These are phyloP conservation scores for Diutina ranongensis DNA, from an alignment of 1,139 yeast genomes.

Conservation along the genomic window DNA sequence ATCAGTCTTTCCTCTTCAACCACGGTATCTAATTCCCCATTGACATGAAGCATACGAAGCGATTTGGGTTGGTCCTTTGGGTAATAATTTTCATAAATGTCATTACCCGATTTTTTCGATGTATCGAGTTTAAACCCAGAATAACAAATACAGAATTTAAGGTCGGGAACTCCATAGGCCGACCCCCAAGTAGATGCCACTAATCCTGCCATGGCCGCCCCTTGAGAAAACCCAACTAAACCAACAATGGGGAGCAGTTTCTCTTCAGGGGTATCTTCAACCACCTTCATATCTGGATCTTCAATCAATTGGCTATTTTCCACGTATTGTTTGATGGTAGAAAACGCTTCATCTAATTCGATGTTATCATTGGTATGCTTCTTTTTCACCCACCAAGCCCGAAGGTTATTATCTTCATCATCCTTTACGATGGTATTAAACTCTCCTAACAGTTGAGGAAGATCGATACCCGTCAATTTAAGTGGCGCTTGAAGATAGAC, in stretches of 20 bases:
- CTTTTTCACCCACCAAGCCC: slow-evolving; percentile 33
- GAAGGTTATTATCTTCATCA: slow-evolving; percentile 29
- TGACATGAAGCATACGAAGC: slow-evolving; percentile 49
- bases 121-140: slow-evolving; percentile 67
- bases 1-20: slow-evolving; percentile 65
- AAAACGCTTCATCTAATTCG: slow-evolving; percentile 20
- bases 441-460: slow-evolving; percentile 26
- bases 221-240: slow-evolving; percentile 34
- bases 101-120: slow-evolving; percentile 12
- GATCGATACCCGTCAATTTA: not conserved
- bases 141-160: slow-evolving; percentile 64
- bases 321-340: slow-evolving; percentile 21
- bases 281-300: slow-evolving; percentile 8
- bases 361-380: slow-evolving; percentile 14
- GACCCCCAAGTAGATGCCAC: slow-evolving; percentile 15
- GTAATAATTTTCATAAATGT: slow-evolving; percentile 20
- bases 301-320: slow-evolving; percentile 16
- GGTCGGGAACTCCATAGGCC: slow-evolving; percentile 20
- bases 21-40: slow-evolving; percentile 83
- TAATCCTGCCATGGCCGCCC: slow-evolving; percentile 16
- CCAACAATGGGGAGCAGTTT: slow-evolving; percentile 27
- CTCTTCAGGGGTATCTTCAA: slow-evolving; percentile 15
- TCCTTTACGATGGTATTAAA: slow-evolving; percentile 20
- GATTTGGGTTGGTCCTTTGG: slow-evolving; percentile 10
- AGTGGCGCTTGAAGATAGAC: slow-evolving; percentile 1